Base-by-base conservation (phyloP, 352 stramenopile genomes). In the Elongisporangium senticosum region DNA sequence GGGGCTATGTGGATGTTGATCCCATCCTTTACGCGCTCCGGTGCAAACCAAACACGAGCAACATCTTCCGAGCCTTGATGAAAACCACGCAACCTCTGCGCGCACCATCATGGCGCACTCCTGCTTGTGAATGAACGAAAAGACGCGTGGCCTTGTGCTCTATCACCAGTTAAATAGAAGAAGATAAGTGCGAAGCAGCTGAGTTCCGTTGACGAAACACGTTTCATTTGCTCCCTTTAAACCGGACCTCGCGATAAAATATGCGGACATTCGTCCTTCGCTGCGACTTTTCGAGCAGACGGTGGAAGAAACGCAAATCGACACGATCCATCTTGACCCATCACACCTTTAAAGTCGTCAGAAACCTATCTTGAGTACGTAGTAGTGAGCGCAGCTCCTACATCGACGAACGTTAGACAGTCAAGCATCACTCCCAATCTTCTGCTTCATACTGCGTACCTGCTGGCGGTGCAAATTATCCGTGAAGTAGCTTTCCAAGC, bases 351-450 rank as follows among this genome's bases (percentile, higher is more conserved):
- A 64, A 63, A 48, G 68, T 82, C 14, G 23, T 51, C 6, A 89
- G 49, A 55, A 89, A 69, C 51, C 62, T 68, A 13, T 90, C 78
- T 63, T 92, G 83, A 22, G 68, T 71, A 47, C 26, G 59, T 8
- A 92, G 61, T 7, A 80, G 62, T 17, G 83, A 73, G 21, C 66
- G 64, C 2, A 92, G 68, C 49, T 89, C 79, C 82, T 92, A 58
- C 20, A 14, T n/a, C 21, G 19, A 51, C n/a, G 22, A 63, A 57
- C n/a, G 43, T 69, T 53, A 61, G 43, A 56, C 52, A 52, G 39
- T 33, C 40, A 53, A 22, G 23, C 33, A 47, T 53, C 23, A n/a
- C n/a, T 21, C n/a, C 23, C 39, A 22, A 49, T 19, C 33, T 37
- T 37, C 7, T 37, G 26, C 26, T 37, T 13, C 14, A 14, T 19